Base-by-base conservation (phyloP, 306 rosid species). In the Casuarina cunninghamiana region DNA sequence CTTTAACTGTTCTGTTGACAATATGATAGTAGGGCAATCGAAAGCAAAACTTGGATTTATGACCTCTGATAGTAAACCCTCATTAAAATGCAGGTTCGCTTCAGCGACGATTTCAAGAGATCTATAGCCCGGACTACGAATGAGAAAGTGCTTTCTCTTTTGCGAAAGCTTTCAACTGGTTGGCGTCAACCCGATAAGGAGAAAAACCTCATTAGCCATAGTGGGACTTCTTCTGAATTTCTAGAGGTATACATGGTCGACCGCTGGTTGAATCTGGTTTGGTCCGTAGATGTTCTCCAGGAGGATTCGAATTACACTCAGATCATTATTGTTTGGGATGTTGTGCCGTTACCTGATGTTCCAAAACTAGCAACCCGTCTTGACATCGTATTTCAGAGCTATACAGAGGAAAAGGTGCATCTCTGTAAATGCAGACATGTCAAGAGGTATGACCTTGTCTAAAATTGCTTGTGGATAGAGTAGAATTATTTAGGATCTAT, bases 81-180 rank as follows among this genome's bases (percentile, higher is more conserved):
- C 0, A 2, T 7, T 9, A 2, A 2, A 5, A 4, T 60, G 61
- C 26, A 90, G 91, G 86, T 87, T 71, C 76, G 19, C 76, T 84
- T 84, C 75, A 57, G 50, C 66, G 62, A 72, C 53, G 71, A 45
- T 5, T 87, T 90, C n/a, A n/a, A 44, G 73, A 80, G 58, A 53
- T 84, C 90, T 39, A 44, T 87, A 71, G 77, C 37, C 63, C 78
- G 75, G 65, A 74, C 71, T 43, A 78, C 54, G 53, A 78, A 85
- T 75, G 38, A 79, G 70, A 71, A 86, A 76, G 82, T 87, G 45
- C 71, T 79, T 45, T 74, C 53, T 13, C 58, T 87, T 76, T 72
- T 87, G 68, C 67, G 62, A 72, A 88, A 84, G 77, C 90, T 87
- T 84, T 82, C 88, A 66, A 78, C 70, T 68, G 90, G 93, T 26